These are phyloP conservation scores for Viola pubescens DNA, from an alignment of 441 rosid species.

Conservation along the genomic window DNA sequence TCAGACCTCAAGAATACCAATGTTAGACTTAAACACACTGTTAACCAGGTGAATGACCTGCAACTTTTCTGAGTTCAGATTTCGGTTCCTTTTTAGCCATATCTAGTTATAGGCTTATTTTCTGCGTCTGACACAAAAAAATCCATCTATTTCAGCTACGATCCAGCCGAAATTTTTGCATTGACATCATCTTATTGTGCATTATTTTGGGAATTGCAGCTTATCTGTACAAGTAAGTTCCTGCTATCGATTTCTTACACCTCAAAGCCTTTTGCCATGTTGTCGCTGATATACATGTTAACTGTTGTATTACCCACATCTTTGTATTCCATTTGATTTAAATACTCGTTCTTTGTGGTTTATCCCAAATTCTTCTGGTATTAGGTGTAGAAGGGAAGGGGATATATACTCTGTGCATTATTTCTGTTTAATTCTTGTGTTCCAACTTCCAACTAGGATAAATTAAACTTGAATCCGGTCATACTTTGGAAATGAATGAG, in stretches of 20 bases:
- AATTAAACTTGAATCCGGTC: too few species aligned
- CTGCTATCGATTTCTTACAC: neutral
- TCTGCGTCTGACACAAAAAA: constrained; percentile 19
- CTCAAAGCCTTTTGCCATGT: too few species aligned
- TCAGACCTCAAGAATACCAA: constrained; percentile 89
- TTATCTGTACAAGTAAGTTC: constrained; percentile 85
- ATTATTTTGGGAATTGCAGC: constrained; percentile 89
- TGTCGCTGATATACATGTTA: too few species aligned
- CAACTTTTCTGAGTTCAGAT: constrained; percentile 10
- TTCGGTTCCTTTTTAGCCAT: constrained; percentile 12
- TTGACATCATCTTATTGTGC: constrained; percentile 72
- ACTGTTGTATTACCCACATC: too few species aligned
- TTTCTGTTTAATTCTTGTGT: too few species aligned
- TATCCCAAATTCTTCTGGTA: too few species aligned
- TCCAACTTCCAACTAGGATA: too few species aligned
- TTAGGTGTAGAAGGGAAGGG: too few species aligned
- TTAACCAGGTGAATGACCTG: constrained; percentile 60
- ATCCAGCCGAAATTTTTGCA: constrained; percentile 89
- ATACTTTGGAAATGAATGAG: too few species aligned
- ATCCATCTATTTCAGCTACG: constrained; percentile 56
- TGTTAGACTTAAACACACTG: constrained; percentile 88
- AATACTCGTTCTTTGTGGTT: too few species aligned
- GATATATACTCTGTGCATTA: too few species aligned
- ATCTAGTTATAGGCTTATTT: constrained; percentile 8
- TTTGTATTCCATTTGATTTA: too few species aligned